Evolutionary conservation across 2,329 filamentous ascomycete species (phyloP), one percentile per base, ranked within the genome.

Genomic region (Cladobotryum protrusum): DNA sequence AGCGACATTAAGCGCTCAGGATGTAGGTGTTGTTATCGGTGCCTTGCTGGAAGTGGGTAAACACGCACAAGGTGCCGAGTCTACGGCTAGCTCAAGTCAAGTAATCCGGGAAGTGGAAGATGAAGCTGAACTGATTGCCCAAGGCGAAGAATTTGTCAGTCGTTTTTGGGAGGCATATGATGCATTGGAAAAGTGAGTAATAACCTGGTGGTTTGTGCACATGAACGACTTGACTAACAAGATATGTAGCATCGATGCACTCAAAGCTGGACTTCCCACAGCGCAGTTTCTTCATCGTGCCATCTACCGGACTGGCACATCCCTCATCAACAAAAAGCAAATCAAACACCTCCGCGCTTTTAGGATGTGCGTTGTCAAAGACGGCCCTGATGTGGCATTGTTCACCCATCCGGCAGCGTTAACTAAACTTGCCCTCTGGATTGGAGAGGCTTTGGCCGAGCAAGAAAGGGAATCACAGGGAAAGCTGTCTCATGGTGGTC

Each of bases 351-450:
- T 99, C 14, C 83, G 89, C 43, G 87, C 92, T 1, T 99, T 97
- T 67, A 87, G 93, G 45, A 90, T 99, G 78, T 95, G 88, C 33
- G 87, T 97, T 4, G 90, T 99, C 59, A 96, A 95, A 64, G 93
- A 97, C 62, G 90, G 92, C 0, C 89, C 91, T 1, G 93, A 97
- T 59, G 86, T 95, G 0, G 72, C 80, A n/a, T 78, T 97, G 11
- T 99, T 99, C 69, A 90, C 86, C 1, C 92, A 97, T 62, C 91
- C 93, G 0, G 89, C 91, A 5, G 93, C 93, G 2, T 73, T 99
- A 19, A 95, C 91, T 2, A 96, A 97, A 67, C 78, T 99, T 13
- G 91, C 92, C 0, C 76, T 96, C 3, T 99, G 93, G 93, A 81
- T 99, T 39, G 89, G 87, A 42, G 92, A 97, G 69, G 93, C 93